Conservation (phyloP, 768 basidiomycete species). For the Rhodotorula babjevae region DNA sequence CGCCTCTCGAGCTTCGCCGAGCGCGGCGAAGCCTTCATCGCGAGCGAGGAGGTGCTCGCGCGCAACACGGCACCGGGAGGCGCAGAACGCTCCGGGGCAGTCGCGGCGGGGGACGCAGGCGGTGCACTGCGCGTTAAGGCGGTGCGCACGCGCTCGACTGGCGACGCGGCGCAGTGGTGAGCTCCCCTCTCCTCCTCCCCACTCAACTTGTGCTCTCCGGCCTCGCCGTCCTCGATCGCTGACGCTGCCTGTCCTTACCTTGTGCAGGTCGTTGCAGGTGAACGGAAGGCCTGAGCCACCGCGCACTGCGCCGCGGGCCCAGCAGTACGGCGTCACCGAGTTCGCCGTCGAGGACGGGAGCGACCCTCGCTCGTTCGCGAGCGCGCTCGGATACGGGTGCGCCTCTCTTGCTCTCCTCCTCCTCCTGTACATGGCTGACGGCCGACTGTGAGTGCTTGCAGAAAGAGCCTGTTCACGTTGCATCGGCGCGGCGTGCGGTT, state of each 20-base stretch:
- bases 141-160: neutral
- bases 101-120: neutral
- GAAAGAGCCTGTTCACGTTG: neutral
- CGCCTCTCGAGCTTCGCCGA: slow-evolving; percentile 9
- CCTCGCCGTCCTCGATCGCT: neutral
- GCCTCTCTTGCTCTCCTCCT: neutral
- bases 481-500: neutral
- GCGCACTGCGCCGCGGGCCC: slow-evolving; percentile 4
- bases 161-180: slow-evolving; percentile 12
- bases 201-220: too few species aligned
- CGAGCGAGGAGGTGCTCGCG: slow-evolving; percentile 3
- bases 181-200: neutral
- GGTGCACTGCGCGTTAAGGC: slow-evolving; percentile 3
- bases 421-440: neutral
- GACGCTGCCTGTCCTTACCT: too few species aligned
- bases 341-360: slow-evolving; percentile 10
- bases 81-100: neutral
- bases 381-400: slow-evolving; percentile 18
- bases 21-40: slow-evolving; percentile 7
- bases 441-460: neutral
- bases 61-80: neutral
- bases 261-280: slow-evolving; percentile 7
- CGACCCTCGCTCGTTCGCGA: neutral
- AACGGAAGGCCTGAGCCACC: slow-evolving; percentile 15
- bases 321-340: slow-evolving; percentile 26